Evolutionary conservation across 1,284 basidiomycete species (phyloP).

Genomic region (Ustilago lituana): DNA sequence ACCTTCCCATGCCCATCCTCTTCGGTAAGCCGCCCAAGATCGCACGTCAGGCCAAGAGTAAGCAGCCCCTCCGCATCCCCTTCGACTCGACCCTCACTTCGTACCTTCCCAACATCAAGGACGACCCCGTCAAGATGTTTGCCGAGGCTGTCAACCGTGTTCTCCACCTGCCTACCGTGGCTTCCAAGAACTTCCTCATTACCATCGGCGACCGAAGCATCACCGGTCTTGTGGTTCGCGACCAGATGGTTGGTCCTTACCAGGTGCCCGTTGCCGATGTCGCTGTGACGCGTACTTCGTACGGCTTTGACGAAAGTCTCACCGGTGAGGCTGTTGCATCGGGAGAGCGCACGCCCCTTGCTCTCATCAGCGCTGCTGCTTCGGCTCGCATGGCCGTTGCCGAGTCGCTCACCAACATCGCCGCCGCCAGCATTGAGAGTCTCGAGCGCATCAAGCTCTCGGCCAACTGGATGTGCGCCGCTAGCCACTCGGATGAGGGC

Average conservation of each 20-base stretch:
- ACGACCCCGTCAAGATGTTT: constrained; percentile 69
- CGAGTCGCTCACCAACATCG: constrained; percentile 91
- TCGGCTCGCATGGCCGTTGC: constrained; percentile 95
- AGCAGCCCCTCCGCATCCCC: constrained; percentile 70
- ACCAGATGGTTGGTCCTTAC: constrained; percentile 99
- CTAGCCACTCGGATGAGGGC: constrained; percentile 88
- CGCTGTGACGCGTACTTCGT: constrained; percentile 92
- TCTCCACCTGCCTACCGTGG: constrained; percentile 88
- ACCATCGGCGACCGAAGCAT: constrained; percentile 96
- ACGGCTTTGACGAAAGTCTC: constrained; percentile 83
- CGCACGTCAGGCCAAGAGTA: constrained; percentile 77
- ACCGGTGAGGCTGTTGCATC: constrained; percentile 92
- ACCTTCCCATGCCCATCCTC: constrained; percentile 90
- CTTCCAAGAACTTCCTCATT: constrained; percentile 95
- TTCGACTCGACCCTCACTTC: constrained; percentile 80
- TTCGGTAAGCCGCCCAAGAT: constrained; percentile 97
- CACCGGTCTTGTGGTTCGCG: constrained; percentile 91
- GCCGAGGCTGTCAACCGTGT: constrained; percentile 79
- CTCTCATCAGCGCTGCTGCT: constrained; percentile 84
- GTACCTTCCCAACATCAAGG: constrained; percentile 72
- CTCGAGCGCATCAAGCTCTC: constrained; percentile 87
- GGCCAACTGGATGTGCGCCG: constrained; percentile 99
- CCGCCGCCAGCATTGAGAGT: constrained; percentile 79
- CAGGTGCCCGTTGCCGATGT: constrained; percentile 98
- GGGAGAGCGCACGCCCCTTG: constrained; percentile 93